Conservation (phyloP, 2,329 filamentous ascomycete genomes). For the Ceratocystis destructans region DNA sequence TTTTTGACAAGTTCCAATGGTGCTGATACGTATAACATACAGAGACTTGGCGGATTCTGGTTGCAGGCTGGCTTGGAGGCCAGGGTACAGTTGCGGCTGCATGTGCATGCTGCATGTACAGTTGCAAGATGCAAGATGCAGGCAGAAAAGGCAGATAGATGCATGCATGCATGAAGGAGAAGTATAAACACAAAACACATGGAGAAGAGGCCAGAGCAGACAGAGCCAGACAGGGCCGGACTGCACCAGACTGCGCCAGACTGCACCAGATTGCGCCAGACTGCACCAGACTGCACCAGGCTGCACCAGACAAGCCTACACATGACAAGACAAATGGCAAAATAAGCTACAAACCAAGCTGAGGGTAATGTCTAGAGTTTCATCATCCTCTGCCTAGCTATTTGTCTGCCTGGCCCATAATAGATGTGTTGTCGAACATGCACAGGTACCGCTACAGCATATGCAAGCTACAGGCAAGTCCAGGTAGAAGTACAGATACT, state of each 20-base stretch:
- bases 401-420: too few relatives aligned
- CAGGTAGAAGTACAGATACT: too few relatives aligned
- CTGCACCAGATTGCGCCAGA: background rate
- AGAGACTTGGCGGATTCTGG: background rate
- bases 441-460: too few relatives aligned
- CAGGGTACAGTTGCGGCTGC: background rate
- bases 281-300: background rate
- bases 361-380: background rate
- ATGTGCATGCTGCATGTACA: background rate
- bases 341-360: background rate
- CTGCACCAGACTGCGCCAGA: background rate
- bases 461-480: too few relatives aligned
- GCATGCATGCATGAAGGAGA: background rate
- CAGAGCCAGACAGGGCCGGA: background rate
- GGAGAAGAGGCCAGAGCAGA: background rate
- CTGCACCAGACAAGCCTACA: background rate
- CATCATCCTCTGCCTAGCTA: too few relatives aligned
- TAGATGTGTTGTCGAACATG: too few relatives aligned
- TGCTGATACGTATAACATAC: background rate
- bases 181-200: too few relatives aligned
- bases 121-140: background rate
- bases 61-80: background rate
- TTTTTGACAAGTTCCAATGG: background rate
- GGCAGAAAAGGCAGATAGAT: background rate
- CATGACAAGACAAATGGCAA: background rate